These are phyloP conservation scores for Bigelowiella natans DNA, from an alignment of 78 protist genomes.

Conservation along the genomic window DNA sequence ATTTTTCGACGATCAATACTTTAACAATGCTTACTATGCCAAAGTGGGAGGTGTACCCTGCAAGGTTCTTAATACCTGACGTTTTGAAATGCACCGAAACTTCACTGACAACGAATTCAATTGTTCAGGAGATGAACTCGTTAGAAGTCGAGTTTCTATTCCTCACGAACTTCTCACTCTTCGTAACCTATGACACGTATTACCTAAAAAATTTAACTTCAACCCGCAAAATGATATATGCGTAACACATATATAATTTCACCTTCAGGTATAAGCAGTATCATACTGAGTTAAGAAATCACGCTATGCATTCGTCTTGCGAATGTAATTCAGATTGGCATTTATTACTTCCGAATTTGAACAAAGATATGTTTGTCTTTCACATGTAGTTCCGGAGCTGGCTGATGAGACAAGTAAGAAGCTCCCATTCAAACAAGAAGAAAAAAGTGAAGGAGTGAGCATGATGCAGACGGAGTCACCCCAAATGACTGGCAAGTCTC, in stretches of 20 bases:
- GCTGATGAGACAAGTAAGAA: neutral
- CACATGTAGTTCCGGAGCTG: neutral
- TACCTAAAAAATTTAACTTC: no score
- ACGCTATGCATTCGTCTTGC: neutral
- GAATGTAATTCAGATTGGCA: neutral
- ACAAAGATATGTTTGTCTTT: neutral
- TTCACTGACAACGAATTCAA: no score
- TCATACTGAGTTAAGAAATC: neutral
- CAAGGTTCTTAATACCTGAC: no score
- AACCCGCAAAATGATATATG: no score
- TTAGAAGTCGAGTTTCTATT: constrained; percentile 14
- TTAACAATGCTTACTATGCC: constrained; percentile 54
- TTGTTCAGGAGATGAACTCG: neutral
- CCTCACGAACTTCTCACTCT: constrained; percentile 1
- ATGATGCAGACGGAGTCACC: neutral
- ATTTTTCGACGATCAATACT: constrained; percentile 51
- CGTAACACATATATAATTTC: no score
- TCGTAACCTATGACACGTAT: neutral
- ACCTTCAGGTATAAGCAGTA: no score
- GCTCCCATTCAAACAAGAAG: neutral
- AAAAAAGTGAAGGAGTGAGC: neutral
- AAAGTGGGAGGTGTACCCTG: constrained; percentile 53
- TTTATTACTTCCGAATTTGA: neutral
- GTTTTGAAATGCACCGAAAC: no score
- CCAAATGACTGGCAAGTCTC: no score